phyloP scores from a whole-genome alignment of 2,329 filamentous ascomycete species.

The Chaetomium sp. region DNA sequence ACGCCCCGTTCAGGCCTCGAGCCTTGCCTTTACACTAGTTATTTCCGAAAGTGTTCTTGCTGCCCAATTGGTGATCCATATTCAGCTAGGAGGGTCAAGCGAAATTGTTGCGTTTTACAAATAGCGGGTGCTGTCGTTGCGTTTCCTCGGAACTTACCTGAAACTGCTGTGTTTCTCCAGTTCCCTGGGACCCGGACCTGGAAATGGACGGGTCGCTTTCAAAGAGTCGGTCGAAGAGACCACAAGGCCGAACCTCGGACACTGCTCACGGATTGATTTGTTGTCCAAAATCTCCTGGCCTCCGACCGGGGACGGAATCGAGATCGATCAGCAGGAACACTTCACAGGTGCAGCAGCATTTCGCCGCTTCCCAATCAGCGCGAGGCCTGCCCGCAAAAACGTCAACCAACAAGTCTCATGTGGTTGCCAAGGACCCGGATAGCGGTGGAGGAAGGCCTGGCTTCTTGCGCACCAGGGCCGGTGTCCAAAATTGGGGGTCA shows the following conservation, averaged over 20 bases:
- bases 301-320: neutral
- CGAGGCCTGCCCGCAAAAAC: neutral
- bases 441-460: no score
- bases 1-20: neutral
- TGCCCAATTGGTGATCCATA: constrained; percentile 3
- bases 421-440: no score
- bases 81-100: neutral
- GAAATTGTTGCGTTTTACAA: neutral
- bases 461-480: no score
- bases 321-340: neutral
- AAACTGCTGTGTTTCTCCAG: neutral
- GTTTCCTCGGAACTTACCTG: constrained; percentile 6
- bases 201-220: no score
- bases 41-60: neutral
- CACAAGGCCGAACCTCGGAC: constrained; percentile 1
- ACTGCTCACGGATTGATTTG: neutral
- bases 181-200: no score
- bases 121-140: neutral
- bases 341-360: neutral
- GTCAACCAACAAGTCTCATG: no score
- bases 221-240: no score
- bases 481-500: no score
- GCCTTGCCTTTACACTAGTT: neutral
- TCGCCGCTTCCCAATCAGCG: neutral
- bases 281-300: neutral